Base-by-base conservation (phyloP, 805 yeast species). In the Starmerella riodocensis region DNA sequence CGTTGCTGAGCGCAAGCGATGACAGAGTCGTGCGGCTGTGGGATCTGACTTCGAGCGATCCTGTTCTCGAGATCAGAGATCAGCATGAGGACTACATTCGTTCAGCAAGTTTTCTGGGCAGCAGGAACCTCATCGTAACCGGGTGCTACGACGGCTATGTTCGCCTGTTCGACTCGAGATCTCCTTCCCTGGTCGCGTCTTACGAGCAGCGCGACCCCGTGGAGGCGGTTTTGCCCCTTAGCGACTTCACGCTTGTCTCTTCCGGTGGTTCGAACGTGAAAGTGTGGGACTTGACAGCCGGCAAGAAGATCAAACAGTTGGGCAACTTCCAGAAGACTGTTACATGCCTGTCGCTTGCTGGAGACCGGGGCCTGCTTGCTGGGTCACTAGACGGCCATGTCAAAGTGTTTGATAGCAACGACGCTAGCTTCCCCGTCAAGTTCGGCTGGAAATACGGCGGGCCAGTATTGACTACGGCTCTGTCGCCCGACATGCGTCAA, bases 361-460 rank as follows among this genome's bases (percentile, higher is more conserved):
- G 78, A 23, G 82, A 74, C 46, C 64, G 74, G 36, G 88, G 91
- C n/a, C 64, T 91, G 32, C 63, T 91, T 23, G 96, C 94, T 2
- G 96, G 97, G 14, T 85, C 96, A 0, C 66, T 91, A 42, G 98
- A 91, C 61, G 98, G 98, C 17, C 98, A 91, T 60, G 94, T 91
- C 43, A 91, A 91, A 60, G 86, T 86, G 32, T 83, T 88, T 57
- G 96, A 86, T 59, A 73, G 82, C 28, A 62, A 71, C 21, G 70
- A 78, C 12, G 52, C 60, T 21, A 39, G 40, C 16, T 86, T 88
- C 83, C 80, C 78, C 45, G 94, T 88, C 45, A 82, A 79, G 57
- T 88, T 85, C 57, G 96, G 96, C 35, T 88, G 97, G 96, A 88
- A 86, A 61, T 88, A 81, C 55, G 94, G 95, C 26, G 84, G 88